Percentiles rank a stretch among this genome's conserved stretches.
Evolutionary conservation across 192 early-diverging fungal species (phyloP).

Genomic region (Podila horticola): DNA sequence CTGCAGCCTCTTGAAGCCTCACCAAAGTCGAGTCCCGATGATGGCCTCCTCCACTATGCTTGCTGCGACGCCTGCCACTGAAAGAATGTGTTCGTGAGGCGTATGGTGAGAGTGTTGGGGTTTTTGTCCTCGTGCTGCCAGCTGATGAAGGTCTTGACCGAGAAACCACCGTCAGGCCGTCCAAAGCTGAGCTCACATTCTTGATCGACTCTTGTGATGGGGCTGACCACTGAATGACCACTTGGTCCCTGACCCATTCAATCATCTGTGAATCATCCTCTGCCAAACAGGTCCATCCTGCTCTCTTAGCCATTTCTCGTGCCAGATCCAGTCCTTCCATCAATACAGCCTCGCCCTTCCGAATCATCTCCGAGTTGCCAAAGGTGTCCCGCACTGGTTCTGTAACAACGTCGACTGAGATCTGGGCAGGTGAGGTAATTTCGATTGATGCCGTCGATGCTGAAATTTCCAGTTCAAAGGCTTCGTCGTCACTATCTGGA

Average conservation of each 20-base stretch:
- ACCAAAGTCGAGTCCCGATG: slow-evolving; percentile 6
- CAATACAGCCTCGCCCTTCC: slow-evolving; percentile 36
- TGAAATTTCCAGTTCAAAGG: slow-evolving; percentile 19
- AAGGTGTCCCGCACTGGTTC: slow-evolving; percentile 26
- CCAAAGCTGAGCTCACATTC: background rate
- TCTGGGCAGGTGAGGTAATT: slow-evolving; percentile 4
- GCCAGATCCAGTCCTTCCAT: slow-evolving; percentile 43
- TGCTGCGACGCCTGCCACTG: background rate
- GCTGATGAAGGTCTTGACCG: background rate
- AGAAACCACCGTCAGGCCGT: background rate
- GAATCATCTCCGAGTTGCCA: slow-evolving; percentile 35
- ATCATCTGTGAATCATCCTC: slow-evolving; percentile 47
- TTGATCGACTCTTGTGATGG: background rate
- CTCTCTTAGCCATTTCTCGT: slow-evolving; percentile 21
- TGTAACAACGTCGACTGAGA: slow-evolving; percentile 28
- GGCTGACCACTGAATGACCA: slow-evolving; percentile 31
- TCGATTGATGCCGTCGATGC: slow-evolving; percentile 20
- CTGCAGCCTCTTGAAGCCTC: background rate
- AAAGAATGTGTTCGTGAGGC: background rate
- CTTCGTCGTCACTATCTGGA: background rate
- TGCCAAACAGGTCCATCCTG: slow-evolving; percentile 38
- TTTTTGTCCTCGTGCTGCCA: background rate
- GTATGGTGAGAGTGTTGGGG: slow-evolving; percentile 1
- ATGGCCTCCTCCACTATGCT: background rate
- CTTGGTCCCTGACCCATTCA: slow-evolving; percentile 46